phyloP scores from a whole-genome alignment of 1,139 yeast species.

The Yamadazyma songkhlaensis region DNA sequence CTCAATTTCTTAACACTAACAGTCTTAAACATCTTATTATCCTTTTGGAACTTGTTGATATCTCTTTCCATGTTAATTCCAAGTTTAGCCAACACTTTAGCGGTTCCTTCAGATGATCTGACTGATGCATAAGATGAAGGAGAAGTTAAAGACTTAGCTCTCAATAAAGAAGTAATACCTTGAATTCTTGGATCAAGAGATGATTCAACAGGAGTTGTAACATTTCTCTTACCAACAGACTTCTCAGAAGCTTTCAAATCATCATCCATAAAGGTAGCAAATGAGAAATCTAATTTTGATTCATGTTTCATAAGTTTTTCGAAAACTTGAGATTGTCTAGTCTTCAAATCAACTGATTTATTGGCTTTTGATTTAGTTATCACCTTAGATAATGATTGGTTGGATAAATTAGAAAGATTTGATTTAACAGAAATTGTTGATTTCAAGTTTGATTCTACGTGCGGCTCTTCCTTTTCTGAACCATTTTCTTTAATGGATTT shows the following conservation, averaged over 20 bases:
- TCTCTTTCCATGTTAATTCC: conserved; percentile 34
- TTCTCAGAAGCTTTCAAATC: background rate
- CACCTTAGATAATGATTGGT: background rate
- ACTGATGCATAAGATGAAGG: conserved; percentile 25
- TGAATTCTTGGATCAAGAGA: conserved; percentile 39
- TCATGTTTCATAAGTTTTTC: conserved; percentile 29
- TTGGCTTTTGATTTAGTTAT: conserved; percentile 2
- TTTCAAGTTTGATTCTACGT: background rate
- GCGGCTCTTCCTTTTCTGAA: no score
- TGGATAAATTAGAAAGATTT: background rate
- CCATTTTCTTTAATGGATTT: background rate
- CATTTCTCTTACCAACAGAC: conserved; percentile 13
- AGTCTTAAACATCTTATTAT: conserved; percentile 24
- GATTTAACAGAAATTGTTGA: conserved; percentile 1
- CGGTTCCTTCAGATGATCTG: conserved; percentile 26
- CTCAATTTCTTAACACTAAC: conserved; percentile 46
- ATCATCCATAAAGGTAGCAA: background rate
- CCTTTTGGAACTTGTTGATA: conserved; percentile 17
- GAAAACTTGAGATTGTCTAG: conserved; percentile 27
- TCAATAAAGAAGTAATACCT: conserved; percentile 26
- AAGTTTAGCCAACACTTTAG: conserved; percentile 39
- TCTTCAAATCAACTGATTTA: conserved; percentile 11
- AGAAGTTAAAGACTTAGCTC: conserved; percentile 39
- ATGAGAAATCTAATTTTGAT: conserved; percentile 20
- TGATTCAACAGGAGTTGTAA: conserved; percentile 20